A percentile compares a stretch with the other conserved stretches of the same genome.
These are phyloP conservation scores for Wickerhamiella cacticola DNA, from an alignment of 805 yeast genomes.

Conservation along the genomic window DNA sequence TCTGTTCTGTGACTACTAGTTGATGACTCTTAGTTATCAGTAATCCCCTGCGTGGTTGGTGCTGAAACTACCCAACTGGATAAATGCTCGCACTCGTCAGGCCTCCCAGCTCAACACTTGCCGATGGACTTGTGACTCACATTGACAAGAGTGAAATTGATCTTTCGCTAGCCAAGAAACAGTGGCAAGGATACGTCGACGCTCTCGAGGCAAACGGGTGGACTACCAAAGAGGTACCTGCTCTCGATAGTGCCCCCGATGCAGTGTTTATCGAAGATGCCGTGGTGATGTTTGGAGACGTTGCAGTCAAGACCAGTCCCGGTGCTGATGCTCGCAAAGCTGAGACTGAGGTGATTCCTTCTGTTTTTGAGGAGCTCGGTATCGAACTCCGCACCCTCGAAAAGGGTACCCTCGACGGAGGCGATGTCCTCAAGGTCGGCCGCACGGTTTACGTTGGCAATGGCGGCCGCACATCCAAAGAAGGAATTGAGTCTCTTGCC, in stretches of 20 bases:
- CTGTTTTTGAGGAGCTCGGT: slow-evolving; percentile 2
- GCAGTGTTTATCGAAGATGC: slow-evolving; percentile 12
- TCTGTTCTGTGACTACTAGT: no score
- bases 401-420: slow-evolving; percentile 9
- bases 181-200: slow-evolving; percentile 9
- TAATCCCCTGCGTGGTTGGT: no score
- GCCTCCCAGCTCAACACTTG: slow-evolving; percentile 7
- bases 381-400: slow-evolving; percentile 1
- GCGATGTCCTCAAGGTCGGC: slow-evolving; percentile 11
- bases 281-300: slow-evolving; percentile 9
- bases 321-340: slow-evolving; percentile 11
- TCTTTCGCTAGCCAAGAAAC: slow-evolving; percentile 3
- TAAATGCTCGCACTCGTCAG: slow-evolving; percentile 9
- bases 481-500: slow-evolving; percentile 6
- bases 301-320: slow-evolving; percentile 9
- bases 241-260: slow-evolving; percentile 8
- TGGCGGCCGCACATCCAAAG: slow-evolving; percentile 8
- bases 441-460: slow-evolving; percentile 10
- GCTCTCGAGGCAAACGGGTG: slow-evolving; percentile 11
- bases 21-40: no score
- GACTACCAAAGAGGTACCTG: slow-evolving; percentile 3
- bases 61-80: not conserved
- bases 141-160: slow-evolving; percentile 8
- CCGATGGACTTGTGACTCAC: slow-evolving; percentile 11
- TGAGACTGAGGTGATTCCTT: slow-evolving; percentile 3